Conservation (phyloP, 2,329 filamentous ascomycete species). For the Scolecobasidium constrictum region DNA sequence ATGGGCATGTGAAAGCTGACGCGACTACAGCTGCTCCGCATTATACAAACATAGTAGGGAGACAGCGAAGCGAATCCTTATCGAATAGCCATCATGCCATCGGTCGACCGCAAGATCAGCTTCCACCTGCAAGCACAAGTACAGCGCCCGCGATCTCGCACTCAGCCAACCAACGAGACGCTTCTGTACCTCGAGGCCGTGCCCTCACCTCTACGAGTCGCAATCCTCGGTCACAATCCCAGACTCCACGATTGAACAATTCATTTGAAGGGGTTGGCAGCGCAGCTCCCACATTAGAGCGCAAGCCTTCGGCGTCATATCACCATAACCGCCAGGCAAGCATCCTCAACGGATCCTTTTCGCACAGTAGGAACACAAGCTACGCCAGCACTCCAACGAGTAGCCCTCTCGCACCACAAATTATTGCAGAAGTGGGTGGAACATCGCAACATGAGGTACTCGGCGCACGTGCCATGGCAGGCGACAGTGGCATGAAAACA, state of each 20-base stretch:
- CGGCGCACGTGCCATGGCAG: slow-evolving; percentile 29
- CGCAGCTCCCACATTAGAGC: slow-evolving; percentile 25
- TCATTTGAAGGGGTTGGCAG: not conserved
- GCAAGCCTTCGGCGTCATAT: slow-evolving; percentile 48
- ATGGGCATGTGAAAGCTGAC: slow-evolving; percentile 21
- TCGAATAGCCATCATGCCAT: not conserved
- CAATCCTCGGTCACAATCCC: not conserved
- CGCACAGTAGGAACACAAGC: slow-evolving; percentile 85
- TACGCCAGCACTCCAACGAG: slow-evolving; percentile 62
- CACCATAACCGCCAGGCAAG: slow-evolving; percentile 94
- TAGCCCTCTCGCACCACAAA: slow-evolving; percentile 79
- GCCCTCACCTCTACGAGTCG: not conserved
- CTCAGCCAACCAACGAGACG: not conserved
- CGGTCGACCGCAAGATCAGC: not conserved
- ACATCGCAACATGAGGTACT: slow-evolving; percentile 16
- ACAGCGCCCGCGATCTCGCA: no score
- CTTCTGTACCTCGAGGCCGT: not conserved
- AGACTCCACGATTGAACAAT: slow-evolving; percentile 13
- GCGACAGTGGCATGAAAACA: slow-evolving; percentile 10
- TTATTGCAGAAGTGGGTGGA: slow-evolving; percentile 47
- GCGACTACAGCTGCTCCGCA: not conserved
- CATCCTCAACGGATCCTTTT: slow-evolving; percentile 81
- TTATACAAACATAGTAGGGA: not conserved
- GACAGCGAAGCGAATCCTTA: not conserved
- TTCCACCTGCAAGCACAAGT: no score